phyloP scores from a whole-genome alignment of 441 rosid genomes.

The Erodium texanum region DNA sequence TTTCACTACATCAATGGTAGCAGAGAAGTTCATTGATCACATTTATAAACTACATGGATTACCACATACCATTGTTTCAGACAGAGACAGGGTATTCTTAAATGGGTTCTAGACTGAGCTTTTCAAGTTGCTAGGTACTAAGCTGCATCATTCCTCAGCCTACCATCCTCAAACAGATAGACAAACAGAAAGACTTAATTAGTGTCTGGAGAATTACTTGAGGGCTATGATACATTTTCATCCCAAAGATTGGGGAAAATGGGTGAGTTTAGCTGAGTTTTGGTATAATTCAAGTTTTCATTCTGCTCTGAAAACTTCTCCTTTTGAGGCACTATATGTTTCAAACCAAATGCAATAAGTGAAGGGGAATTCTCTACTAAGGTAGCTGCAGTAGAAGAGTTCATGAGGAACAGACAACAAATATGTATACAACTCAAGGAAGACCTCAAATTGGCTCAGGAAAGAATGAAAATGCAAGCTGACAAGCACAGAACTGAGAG shows the following conservation, averaged over 20 bases:
- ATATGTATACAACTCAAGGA: not conserved
- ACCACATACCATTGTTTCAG: not conserved
- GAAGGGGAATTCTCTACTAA: too few species aligned
- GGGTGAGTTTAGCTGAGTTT: not conserved
- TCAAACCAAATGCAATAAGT: too few species aligned
- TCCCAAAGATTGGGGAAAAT: not conserved
- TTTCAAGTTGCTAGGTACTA: not conserved
- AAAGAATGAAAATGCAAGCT: not conserved
- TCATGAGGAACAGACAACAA: too few species aligned
- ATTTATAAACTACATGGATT: constrained; percentile 4
- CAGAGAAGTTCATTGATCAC: not conserved
- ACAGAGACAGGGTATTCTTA: constrained; percentile 1
- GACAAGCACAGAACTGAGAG: not conserved
- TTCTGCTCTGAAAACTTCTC: not conserved
- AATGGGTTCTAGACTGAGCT: not conserved
- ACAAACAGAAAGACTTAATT: not conserved
- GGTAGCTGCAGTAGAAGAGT: too few species aligned
- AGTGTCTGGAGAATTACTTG: not conserved
- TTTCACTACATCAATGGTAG: not conserved
- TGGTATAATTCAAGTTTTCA: not conserved
- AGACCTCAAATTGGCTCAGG: not conserved
- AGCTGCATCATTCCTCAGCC: not conserved
- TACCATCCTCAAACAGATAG: not conserved
- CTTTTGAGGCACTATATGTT: not conserved
- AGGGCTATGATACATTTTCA: not conserved